phyloP scores from a whole-genome alignment of 192 early-diverging fungal genomes.

The Spizellomyces sp. region DNA sequence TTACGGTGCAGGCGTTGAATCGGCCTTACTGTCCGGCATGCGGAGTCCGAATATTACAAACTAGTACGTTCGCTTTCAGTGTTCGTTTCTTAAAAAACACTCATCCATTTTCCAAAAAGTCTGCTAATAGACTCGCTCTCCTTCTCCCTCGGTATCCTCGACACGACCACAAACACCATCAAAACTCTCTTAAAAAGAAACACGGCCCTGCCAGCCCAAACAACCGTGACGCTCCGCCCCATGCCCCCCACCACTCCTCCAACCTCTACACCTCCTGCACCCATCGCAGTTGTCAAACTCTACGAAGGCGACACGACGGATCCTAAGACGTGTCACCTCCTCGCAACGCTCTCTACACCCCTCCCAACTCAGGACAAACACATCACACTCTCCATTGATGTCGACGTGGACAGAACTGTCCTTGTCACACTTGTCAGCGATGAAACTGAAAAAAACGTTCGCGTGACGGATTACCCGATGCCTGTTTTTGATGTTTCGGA shows the following conservation, averaged over 20 bases:
- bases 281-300: background rate
- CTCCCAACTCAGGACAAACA: background rate
- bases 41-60: constrained; percentile 1
- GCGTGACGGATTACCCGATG: constrained; percentile 4
- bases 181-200: background rate
- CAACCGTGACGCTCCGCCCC: background rate
- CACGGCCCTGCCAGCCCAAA: background rate
- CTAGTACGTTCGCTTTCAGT: background rate
- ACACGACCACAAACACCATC: constrained; percentile 1
- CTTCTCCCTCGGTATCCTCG: constrained; percentile 2
- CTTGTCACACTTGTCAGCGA: background rate
- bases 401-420: constrained; percentile 3
- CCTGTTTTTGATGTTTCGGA: background rate
- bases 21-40: background rate
- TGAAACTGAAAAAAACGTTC: background rate
- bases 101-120: background rate
- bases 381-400: background rate
- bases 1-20: background rate
- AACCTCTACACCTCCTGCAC: background rate
- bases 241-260: background rate
- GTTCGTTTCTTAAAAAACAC: background rate
- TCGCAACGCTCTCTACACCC: background rate
- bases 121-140: background rate
- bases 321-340: background rate
- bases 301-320: constrained; percentile 5